Evolutionary conservation across 2,329 filamentous ascomycete genomes (phyloP).

Genomic region (Raffaelea ambrosiae): DNA sequence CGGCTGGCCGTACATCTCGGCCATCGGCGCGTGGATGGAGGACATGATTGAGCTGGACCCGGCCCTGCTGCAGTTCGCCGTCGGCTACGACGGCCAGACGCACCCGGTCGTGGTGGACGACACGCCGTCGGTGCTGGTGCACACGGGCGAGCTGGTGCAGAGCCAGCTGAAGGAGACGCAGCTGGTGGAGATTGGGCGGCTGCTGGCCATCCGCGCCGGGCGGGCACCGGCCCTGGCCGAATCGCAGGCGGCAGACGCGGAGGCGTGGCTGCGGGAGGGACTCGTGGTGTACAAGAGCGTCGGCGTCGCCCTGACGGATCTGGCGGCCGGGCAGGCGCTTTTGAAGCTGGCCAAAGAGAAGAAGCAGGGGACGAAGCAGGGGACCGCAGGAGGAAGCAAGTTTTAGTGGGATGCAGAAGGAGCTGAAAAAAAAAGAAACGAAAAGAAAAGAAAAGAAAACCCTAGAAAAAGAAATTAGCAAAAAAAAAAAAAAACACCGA

Average conservation of each 20-base stretch:
- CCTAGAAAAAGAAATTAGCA: too few species aligned
- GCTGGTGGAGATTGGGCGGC: constrained; percentile 41
- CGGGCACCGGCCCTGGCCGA: constrained; percentile 41
- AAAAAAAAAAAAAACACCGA: too few species aligned
- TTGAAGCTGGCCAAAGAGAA: constrained; percentile 21
- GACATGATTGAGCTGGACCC: constrained; percentile 62
- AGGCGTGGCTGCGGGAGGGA: constrained; percentile 47
- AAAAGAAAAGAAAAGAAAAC: too few species aligned
- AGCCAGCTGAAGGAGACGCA: constrained; percentile 48
- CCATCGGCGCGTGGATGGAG: constrained; percentile 46
- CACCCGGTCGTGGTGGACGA: constrained; percentile 39
- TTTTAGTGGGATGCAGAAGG: too few species aligned
- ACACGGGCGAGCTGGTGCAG: constrained; percentile 60
- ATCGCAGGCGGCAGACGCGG: constrained; percentile 41
- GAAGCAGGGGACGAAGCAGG: too few species aligned
- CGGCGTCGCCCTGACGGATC: constrained; percentile 59
- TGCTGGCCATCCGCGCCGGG: too few species aligned
- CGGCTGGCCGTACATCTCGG: constrained; percentile 35
- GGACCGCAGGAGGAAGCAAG: too few species aligned
- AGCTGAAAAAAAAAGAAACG: too few species aligned
- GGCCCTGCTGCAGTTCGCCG: constrained; percentile 35
- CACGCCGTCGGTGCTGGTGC: constrained; percentile 50
- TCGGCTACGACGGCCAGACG: background rate
- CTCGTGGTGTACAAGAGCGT: constrained; percentile 65
- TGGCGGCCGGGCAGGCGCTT: constrained; percentile 53